Conservation (phyloP, 2,329 filamentous ascomycete genomes). For the Rhynchosporium secalis region DNA sequence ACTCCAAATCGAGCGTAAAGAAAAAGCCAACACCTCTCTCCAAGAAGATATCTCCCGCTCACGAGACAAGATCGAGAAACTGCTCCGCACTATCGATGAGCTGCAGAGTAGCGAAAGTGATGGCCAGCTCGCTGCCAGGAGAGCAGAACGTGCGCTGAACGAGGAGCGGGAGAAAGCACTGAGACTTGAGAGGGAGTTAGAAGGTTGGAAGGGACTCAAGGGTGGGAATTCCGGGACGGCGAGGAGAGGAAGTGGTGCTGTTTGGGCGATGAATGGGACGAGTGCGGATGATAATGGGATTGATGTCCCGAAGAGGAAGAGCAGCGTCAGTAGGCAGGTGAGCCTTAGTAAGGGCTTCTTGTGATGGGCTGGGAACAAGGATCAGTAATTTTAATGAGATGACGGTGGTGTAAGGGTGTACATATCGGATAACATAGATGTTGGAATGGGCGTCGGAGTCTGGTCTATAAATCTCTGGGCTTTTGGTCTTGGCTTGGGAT, state of each 20-base stretch:
- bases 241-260: conserved; percentile 20
- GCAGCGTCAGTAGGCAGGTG: conserved; percentile 60
- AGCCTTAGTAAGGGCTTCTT: conserved; percentile 80
- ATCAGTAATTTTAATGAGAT: background rate
- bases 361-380: conserved; percentile 41
- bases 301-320: conserved; percentile 65
- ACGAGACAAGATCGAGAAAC: conserved; percentile 86
- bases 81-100: conserved; percentile 89
- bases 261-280: conserved; percentile 27
- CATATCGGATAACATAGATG: conserved; percentile 11
- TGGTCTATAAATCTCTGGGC: background rate
- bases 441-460: conserved; percentile 9
- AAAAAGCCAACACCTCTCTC: conserved; percentile 80
- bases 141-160: conserved; percentile 84
- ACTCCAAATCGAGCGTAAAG: conserved; percentile 86
- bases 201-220: conserved; percentile 73
- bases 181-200: conserved; percentile 83
- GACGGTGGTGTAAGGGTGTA: background rate
- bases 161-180: conserved; percentile 83
- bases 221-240: conserved; percentile 32
- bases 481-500: background rate
- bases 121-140: conserved; percentile 76
- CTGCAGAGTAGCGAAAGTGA: conserved; percentile 84
- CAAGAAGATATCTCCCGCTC: conserved; percentile 81
- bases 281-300: conserved; percentile 38